These are phyloP conservation scores for Solanum paucissectum DNA, from an alignment of 257 asterid genomes.

Conservation along the genomic window DNA sequence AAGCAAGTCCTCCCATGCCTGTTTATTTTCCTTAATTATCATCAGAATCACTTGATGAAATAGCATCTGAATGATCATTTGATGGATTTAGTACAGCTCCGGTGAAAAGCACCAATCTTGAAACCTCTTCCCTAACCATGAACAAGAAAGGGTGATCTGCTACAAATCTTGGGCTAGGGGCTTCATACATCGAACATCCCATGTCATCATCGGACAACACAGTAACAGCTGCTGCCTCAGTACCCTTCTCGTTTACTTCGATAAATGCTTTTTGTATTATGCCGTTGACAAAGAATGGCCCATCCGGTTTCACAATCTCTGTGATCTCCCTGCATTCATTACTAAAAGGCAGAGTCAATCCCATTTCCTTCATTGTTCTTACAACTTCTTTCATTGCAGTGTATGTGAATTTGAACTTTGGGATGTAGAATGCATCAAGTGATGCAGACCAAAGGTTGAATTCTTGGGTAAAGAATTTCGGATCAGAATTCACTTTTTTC, in stretches of 20 bases:
- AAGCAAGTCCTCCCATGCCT: background rate
- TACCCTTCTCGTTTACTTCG: conserved; percentile 32
- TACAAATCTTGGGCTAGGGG: conserved; percentile 3
- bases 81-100: conserved; percentile 13
- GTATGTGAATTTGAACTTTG: conserved; percentile 13
- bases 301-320: background rate
- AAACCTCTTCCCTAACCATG: conserved; percentile 20
- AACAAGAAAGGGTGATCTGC: conserved; percentile 32
- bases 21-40: background rate
- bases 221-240: conserved; percentile 27
- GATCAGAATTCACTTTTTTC: background rate
- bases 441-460: background rate
- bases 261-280: conserved; percentile 27
- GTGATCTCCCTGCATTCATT: background rate
- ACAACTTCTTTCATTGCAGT: background rate
- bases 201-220: background rate
- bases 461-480: background rate
- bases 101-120: conserved; percentile 12
- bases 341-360: background rate
- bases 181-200: background rate
- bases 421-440: background rate
- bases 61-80: background rate
- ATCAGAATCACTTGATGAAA: background rate
- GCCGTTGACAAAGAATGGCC: conserved; percentile 3
- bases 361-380: background rate